Base-by-base conservation (phyloP, 2,329 filamentous ascomycete species). In the Tolypocladium inflatum region DNA sequence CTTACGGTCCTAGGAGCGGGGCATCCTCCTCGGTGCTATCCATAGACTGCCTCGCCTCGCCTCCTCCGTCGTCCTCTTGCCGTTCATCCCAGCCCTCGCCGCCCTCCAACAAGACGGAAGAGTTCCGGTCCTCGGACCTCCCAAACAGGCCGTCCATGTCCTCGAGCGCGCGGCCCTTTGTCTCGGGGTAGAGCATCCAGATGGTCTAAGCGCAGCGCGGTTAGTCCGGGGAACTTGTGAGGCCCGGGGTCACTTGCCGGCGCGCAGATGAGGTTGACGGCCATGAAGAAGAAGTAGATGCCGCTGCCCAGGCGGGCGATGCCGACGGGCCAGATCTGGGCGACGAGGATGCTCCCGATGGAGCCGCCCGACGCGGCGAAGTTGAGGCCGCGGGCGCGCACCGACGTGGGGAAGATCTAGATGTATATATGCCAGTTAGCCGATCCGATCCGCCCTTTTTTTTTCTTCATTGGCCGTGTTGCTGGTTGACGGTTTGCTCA, bases 221-320 rank as follows among this genome's bases (percentile, higher is more conserved):
- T 57, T n/a, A 55, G 50, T 6, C 15, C 7, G n/a, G 30, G 30
- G 15, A 51, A 37, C 26, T 30, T 6, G 26, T 1, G 3, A 30
- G 26, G 26, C 26, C 26, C 26, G 26, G 30, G 37, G 21, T 13
- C n/a, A 50, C 62, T 21, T 58, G 62, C 63, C 39, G 63, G 62
- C 4, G 58, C 57, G 33, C 52, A 53, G 21, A 30, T 21, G 42
- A 57, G 55, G 38, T 60, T 57, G 43, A 58, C 37, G 55, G 58
- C 71, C 75, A 82, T 81, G 64, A 84, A 84, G 60, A 83, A 78
- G 61, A 83, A 83, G 66, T 83, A 84, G 3, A 81, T 77, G 23
- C 73, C 74, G 15, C 77, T 77, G 3, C 80, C 80, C 23, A 83
- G 71, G 2, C 68, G 72, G 37, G 74, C 71, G 52, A 82, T 76